Conservation (phyloP, 192 early-diverging fungal species). For the Gryganskiella cystojenkinii region DNA sequence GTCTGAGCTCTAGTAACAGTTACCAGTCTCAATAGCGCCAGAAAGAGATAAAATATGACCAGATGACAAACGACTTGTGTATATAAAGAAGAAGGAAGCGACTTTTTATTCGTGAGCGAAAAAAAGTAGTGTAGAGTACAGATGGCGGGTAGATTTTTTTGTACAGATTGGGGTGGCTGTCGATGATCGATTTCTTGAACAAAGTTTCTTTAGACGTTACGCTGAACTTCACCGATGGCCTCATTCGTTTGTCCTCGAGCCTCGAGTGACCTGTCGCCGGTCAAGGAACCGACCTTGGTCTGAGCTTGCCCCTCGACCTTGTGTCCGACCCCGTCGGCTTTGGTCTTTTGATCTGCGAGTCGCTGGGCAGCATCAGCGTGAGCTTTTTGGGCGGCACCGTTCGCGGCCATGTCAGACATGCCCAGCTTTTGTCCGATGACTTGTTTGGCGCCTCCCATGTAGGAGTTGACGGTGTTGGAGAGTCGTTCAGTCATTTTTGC, state of each 20-base stretch:
- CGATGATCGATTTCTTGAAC: no score
- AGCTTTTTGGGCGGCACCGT: constrained; percentile 12
- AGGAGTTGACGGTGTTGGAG: constrained; percentile 8
- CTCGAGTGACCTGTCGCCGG: constrained; percentile 4
- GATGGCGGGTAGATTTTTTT: no score
- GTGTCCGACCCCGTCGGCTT: constrained; percentile 11
- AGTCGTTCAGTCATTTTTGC: constrained; percentile 3
- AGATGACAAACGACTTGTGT: neutral
- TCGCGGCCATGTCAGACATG: neutral
- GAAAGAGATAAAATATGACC: no score
- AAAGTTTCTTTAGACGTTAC: neutral
- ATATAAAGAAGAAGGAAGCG: neutral
- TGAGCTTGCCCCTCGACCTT: constrained; percentile 18
- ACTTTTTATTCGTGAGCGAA: neutral
- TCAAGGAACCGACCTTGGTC: constrained; percentile 10
- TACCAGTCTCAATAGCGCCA: no score
- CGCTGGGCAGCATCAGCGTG: constrained; percentile 4
- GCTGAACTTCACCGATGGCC: constrained; percentile 8
- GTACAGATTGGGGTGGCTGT: neutral
- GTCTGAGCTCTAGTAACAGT: no score
- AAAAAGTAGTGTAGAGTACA: no score
- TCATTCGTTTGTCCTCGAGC: constrained; percentile 11
- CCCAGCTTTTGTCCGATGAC: constrained; percentile 4
- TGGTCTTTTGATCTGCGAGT: constrained; percentile 8
- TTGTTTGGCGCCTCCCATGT: constrained; percentile 14